Percentiles rank a stretch among this genome's conserved stretches.
Conservation (phyloP, 345 rosid genomes). For the Carallia brachiata region DNA sequence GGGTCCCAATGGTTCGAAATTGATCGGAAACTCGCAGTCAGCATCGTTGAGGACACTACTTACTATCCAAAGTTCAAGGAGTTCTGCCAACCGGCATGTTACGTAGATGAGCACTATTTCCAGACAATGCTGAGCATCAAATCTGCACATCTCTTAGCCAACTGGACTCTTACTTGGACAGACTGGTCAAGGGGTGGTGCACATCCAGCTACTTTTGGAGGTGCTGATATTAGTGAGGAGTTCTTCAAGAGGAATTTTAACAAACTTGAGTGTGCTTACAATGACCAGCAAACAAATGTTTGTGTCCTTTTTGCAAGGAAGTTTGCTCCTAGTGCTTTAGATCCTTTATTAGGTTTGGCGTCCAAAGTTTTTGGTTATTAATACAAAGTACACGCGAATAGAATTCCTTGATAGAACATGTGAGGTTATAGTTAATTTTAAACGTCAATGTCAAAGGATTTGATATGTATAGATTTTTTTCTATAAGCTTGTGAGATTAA, state of each 20-base stretch:
- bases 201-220: conserved; percentile 79
- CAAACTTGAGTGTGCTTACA: conserved; percentile 50
- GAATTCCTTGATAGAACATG: not conserved
- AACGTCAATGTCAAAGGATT: conserved; percentile 4
- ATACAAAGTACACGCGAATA: not conserved
- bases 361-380: conserved; percentile 48
- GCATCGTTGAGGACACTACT: conserved; percentile 52
- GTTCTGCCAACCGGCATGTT: conserved; percentile 70
- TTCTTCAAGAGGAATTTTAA: conserved; percentile 55
- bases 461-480: conserved; percentile 7
- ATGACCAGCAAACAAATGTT: conserved; percentile 38
- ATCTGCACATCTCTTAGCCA: conserved; percentile 57
- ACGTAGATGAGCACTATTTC: conserved; percentile 90
- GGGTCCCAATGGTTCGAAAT: conserved; percentile 96
- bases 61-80: conserved; percentile 79
- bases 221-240: conserved; percentile 47
- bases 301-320: conserved; percentile 82
- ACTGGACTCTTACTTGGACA: conserved; percentile 73
- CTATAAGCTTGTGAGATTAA: too few species aligned
- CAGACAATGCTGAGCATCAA: conserved; percentile 78
- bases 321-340: conserved; percentile 77
- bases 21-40: conserved; percentile 58
- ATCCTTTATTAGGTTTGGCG: conserved; percentile 51
- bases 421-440: conserved; percentile 1
- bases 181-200: conserved; percentile 97